Evolutionary conservation across 2,329 filamentous ascomycete genomes (phyloP).

Genomic region (Arthroderma sp.): DNA sequence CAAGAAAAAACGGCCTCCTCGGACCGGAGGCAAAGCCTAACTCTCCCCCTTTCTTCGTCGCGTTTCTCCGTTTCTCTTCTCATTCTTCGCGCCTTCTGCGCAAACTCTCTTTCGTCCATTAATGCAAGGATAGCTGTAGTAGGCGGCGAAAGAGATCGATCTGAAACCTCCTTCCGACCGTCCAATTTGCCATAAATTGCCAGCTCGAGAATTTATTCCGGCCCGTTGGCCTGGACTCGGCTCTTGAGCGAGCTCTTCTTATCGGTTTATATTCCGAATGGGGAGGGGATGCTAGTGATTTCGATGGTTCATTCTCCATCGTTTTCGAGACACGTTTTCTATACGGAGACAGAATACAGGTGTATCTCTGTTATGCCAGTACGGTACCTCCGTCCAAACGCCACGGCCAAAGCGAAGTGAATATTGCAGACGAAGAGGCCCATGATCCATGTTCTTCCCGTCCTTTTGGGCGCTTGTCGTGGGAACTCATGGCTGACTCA

Average conservation of each 20-base stretch:
- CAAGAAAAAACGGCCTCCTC: neutral
- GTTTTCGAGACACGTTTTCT: neutral
- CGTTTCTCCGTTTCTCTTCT: neutral
- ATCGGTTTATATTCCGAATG: neutral
- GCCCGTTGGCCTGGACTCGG: neutral
- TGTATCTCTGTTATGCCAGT: neutral
- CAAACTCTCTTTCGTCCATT: neutral
- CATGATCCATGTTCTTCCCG: neutral
- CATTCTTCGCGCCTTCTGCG: neutral
- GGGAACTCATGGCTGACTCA: neutral
- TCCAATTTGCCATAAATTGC: neutral
- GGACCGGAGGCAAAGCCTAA: neutral
- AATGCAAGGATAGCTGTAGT: neutral
- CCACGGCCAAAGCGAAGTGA: neutral
- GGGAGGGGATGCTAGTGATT: neutral
- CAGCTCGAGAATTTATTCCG: neutral
- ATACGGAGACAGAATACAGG: neutral
- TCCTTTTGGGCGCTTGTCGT: neutral
- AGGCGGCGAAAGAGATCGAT: neutral
- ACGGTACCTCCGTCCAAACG: slow-evolving; percentile 1
- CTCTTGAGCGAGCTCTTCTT: neutral
- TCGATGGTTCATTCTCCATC: neutral
- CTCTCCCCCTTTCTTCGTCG: neutral
- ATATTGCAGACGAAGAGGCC: neutral
- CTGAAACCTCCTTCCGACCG: neutral